These are phyloP conservation scores for Pilaira anomala DNA, from an alignment of 192 early-diverging fungal genomes.

Conservation along the genomic window DNA sequence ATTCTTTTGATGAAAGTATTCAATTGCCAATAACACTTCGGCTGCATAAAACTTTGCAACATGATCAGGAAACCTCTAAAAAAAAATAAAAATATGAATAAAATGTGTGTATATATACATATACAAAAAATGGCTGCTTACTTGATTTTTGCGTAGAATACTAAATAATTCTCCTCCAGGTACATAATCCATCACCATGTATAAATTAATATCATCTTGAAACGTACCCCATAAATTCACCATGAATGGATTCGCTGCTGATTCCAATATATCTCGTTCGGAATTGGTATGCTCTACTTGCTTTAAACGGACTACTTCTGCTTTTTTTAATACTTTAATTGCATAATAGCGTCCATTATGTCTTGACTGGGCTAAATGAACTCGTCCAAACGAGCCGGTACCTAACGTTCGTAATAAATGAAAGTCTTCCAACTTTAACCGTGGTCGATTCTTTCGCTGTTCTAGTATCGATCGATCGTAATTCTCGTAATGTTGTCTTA, in stretches of 20 bases:
- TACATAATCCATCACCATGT: slow-evolving; percentile 96
- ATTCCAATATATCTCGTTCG: slow-evolving; percentile 70
- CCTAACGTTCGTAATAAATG: slow-evolving; percentile 49
- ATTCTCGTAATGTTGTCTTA: background rate
- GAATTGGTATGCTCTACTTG: slow-evolving; percentile 87
- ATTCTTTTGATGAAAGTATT: slow-evolving; percentile 85
- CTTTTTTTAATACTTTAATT: slow-evolving; percentile 83
- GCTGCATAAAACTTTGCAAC: slow-evolving; percentile 94
- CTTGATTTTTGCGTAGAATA: slow-evolving; percentile 81
- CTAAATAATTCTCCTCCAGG: slow-evolving; percentile 95
- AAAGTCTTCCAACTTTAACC: slow-evolving; percentile 11
- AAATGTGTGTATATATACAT: background rate
- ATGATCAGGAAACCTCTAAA: slow-evolving; percentile 82
- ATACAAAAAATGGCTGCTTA: background rate
- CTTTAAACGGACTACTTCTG: slow-evolving; percentile 78
- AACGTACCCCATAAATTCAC: slow-evolving; percentile 86
- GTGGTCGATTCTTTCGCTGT: slow-evolving; percentile 11
- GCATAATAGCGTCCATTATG: slow-evolving; percentile 69
- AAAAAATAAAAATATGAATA: background rate
- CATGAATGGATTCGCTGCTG: slow-evolving; percentile 71
- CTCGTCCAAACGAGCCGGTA: slow-evolving; percentile 95
- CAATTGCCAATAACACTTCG: slow-evolving; percentile 89
- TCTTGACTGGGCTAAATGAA: slow-evolving; percentile 79
- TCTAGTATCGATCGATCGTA: slow-evolving; percentile 8
- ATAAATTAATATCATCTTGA: slow-evolving; percentile 89